Evolutionary conservation across 441 rosid species (phyloP).

Genomic region (Corymbia citriodora): DNA sequence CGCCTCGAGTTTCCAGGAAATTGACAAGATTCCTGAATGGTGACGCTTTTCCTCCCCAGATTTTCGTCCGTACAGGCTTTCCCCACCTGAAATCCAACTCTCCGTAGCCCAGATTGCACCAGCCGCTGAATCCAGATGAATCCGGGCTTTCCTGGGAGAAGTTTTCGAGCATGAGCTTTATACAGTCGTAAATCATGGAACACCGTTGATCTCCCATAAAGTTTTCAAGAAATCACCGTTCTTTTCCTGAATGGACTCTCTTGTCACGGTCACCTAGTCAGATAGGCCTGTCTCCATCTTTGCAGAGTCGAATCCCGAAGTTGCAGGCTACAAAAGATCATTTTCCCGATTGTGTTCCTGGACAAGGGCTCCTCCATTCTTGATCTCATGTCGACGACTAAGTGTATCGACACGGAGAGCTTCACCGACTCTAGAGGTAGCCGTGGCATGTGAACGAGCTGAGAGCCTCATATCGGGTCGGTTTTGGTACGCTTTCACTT

Average conservation of each 20-base stretch:
- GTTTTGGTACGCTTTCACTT: background rate
- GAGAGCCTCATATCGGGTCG: background rate
- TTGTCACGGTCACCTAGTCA: background rate
- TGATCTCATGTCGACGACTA: background rate
- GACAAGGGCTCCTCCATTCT: background rate
- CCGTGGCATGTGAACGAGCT: background rate
- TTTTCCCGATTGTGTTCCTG: background rate
- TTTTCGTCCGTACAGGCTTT: constrained; percentile 28
- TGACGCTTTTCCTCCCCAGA: background rate
- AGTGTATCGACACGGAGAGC: background rate
- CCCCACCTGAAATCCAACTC: constrained; percentile 35
- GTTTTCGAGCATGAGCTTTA: background rate
- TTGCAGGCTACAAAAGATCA: background rate
- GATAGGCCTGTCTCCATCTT: background rate
- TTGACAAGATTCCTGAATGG: background rate
- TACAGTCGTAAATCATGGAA: background rate
- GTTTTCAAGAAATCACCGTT: background rate
- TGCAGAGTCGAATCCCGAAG: background rate
- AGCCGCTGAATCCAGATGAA: constrained; percentile 10
- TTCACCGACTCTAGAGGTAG: background rate
- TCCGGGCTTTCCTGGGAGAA: background rate
- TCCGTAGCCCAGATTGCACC: constrained; percentile 24
- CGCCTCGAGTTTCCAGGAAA: background rate
- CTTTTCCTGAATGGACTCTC: background rate
- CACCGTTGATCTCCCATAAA: background rate